Evolutionary conservation across 177 flowering plant species (phyloP).

Genomic region (Vitis hybrid): DNA sequence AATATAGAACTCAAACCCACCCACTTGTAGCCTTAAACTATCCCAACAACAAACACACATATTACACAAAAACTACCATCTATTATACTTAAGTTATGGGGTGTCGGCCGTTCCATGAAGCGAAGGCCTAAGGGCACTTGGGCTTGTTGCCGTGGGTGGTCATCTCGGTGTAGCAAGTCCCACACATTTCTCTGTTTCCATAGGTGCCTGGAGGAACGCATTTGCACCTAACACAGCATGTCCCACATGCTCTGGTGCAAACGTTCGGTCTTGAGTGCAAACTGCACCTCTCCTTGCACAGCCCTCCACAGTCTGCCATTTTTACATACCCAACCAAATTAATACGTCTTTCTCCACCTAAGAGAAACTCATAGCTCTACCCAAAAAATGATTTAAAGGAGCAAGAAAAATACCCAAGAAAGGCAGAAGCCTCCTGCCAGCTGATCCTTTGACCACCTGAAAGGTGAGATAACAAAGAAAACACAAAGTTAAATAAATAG

Average conservation of each 20-base stretch:
- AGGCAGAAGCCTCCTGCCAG: slow-evolving; percentile 27
- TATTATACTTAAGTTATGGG: neutral
- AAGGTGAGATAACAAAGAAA: no score
- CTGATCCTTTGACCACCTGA: slow-evolving; percentile 24
- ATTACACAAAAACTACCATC: neutral
- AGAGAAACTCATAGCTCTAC: no score
- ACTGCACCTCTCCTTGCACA: slow-evolving; percentile 47
- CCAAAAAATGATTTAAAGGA: no score
- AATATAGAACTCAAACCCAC: no score
- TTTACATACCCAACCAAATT: neutral
- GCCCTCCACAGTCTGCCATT: slow-evolving; percentile 40
- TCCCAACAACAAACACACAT: no score
- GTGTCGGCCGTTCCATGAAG: neutral
- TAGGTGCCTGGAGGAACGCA: slow-evolving; percentile 66
- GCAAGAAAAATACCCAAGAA: slow-evolving; percentile 8
- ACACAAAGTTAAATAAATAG: no score
- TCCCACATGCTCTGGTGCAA: slow-evolving; percentile 55
- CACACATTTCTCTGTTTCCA: slow-evolving; percentile 58
- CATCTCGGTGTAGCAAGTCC: slow-evolving; percentile 65
- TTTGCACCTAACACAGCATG: slow-evolving; percentile 56
- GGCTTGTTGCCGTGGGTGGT: slow-evolving; percentile 49
- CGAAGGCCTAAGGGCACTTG: slow-evolving; percentile 50
- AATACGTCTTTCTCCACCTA: neutral
- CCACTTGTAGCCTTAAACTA: no score
- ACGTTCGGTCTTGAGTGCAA: slow-evolving; percentile 53